Evolutionary conservation across 2,329 filamentous ascomycete species (phyloP).

Genomic region (Claviceps sp.): DNA sequence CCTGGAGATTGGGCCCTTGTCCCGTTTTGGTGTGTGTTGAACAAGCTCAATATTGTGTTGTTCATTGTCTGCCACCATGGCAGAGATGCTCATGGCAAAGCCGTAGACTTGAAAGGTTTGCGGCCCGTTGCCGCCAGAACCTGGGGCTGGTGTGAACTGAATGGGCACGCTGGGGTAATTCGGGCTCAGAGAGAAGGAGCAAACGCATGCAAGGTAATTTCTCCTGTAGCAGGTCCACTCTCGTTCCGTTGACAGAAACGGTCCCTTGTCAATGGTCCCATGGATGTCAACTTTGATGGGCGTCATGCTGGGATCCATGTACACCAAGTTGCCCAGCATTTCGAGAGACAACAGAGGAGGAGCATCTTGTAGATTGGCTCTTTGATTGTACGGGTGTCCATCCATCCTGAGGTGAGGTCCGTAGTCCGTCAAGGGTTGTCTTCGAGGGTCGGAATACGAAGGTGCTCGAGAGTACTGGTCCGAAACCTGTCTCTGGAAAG

Average conservation of each 20-base stretch:
- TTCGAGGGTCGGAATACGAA: constrained; percentile 34
- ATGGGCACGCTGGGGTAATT: constrained; percentile 32
- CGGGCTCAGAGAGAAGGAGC: constrained; percentile 60
- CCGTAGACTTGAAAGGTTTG: constrained; percentile 54
- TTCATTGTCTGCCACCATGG: constrained; percentile 62
- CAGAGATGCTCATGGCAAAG: constrained; percentile 76
- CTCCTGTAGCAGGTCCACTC: constrained; percentile 89
- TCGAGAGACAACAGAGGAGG: constrained; percentile 39
- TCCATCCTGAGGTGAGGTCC: constrained; percentile 37
- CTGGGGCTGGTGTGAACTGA: constrained; percentile 30
- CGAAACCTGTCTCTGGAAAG: constrained; percentile 30
- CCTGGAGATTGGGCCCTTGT: constrained; percentile 70
- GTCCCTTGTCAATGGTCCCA: constrained; percentile 77
- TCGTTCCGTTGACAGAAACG: constrained; percentile 58
- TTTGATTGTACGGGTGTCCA: constrained; percentile 22
- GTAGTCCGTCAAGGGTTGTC: constrained; percentile 33
- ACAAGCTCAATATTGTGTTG: constrained; percentile 72
- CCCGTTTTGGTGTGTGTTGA: constrained; percentile 82
- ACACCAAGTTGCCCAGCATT: constrained; percentile 47
- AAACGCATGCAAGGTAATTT: constrained; percentile 82
- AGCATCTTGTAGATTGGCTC: constrained; percentile 23
- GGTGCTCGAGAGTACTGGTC: constrained; percentile 39
- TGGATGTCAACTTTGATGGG: constrained; percentile 59
- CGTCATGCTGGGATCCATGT: constrained; percentile 33
- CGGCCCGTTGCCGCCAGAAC: constrained; percentile 1